phyloP scores from a whole-genome alignment of 2,329 filamentous ascomycete genomes.

The Trichoderma breve region DNA sequence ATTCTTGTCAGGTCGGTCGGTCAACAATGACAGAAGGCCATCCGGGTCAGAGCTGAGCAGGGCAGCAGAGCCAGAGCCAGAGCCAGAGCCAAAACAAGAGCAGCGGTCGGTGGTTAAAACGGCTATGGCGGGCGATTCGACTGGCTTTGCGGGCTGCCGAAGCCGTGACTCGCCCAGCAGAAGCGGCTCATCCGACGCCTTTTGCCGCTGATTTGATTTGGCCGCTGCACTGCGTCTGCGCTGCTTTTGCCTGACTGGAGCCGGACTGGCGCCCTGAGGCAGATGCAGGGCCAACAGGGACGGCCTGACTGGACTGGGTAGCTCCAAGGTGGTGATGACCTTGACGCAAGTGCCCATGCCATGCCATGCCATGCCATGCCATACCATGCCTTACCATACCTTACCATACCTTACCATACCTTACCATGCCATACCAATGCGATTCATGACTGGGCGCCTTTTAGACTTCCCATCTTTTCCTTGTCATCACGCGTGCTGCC shows the following conservation, averaged over 20 bases:
- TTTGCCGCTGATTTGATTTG: constrained; percentile 1
- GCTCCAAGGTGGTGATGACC: neutral
- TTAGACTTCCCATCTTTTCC: neutral
- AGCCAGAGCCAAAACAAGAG: too few relatives aligned
- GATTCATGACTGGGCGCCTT: constrained; percentile 1
- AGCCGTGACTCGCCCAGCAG: neutral
- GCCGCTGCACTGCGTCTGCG: neutral
- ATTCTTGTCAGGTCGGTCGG: neutral
- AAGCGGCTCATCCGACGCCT: constrained; percentile 18
- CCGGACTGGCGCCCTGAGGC: neutral
- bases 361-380: neutral
- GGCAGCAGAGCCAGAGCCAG: too few relatives aligned
- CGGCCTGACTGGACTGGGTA: neutral
- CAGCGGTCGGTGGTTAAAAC: neutral
- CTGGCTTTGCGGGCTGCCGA: neutral
- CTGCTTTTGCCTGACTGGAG: neutral
- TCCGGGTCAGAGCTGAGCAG: neutral
- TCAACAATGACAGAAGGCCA: neutral
- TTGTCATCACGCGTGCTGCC: constrained; percentile 3
- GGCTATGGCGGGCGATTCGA: neutral
- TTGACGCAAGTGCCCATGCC: constrained; percentile 10
- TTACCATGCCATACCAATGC: neutral
- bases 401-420: neutral
- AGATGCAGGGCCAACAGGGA: constrained; percentile 1
- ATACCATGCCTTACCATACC: neutral